Evolutionary conservation across 1,139 yeast genomes (phyloP).

Genomic region (Candida dubliniensis): DNA sequence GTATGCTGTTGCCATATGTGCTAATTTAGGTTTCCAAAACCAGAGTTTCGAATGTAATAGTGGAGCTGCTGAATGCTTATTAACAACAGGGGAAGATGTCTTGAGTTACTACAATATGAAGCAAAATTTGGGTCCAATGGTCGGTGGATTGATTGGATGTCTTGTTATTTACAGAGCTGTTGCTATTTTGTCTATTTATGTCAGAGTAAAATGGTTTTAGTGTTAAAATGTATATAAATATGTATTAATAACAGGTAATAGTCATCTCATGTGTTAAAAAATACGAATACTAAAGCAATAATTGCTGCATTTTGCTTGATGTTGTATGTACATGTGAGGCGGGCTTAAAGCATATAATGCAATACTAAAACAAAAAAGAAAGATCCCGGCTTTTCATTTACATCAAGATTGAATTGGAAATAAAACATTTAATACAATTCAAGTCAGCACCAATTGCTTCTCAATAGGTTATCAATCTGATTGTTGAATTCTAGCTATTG

Average conservation of each 20-base stretch:
- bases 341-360: too few species aligned
- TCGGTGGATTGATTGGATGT: conserved; percentile 41
- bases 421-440: too few species aligned
- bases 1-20: conserved; percentile 59
- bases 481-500: too few species aligned
- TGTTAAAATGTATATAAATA: background rate
- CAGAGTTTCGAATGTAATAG: conserved; percentile 33
- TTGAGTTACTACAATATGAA: conserved; percentile 34
- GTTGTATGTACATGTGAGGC: background rate
- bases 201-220: conserved; percentile 26
- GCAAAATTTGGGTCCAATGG: conserved; percentile 28
- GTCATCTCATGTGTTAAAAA: too few species aligned
- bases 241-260: background rate
- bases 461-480: too few species aligned
- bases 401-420: too few species aligned
- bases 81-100: conserved; percentile 37
- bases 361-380: too few species aligned
- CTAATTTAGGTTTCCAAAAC: conserved; percentile 35
- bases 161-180: conserved; percentile 34
- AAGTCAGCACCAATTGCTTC: too few species aligned
- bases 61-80: conserved; percentile 25
- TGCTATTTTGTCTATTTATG: conserved; percentile 27
- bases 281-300: background rate
- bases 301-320: too few species aligned
- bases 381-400: too few species aligned